Evolutionary conservation across 2,329 filamentous ascomycete genomes (phyloP).

Genomic region (Ophiocordyceps robertsii): DNA sequence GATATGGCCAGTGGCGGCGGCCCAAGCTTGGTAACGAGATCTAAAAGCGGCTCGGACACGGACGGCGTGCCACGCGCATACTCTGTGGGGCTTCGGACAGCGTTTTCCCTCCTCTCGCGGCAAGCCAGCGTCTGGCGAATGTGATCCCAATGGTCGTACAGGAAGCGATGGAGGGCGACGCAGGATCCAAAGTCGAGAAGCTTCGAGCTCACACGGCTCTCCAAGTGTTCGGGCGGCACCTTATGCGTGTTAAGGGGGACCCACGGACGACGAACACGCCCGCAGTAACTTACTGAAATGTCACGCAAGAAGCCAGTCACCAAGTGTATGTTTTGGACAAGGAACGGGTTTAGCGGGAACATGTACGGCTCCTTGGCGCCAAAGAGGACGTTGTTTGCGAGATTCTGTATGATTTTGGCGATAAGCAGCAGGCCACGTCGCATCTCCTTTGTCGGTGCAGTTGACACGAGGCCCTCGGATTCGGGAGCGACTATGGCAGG

Average conservation of each 20-base stretch:
- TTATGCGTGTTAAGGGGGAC: constrained; percentile 4
- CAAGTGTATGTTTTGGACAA: constrained; percentile 53
- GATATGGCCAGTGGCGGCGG: constrained; percentile 55
- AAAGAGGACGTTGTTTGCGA: constrained; percentile 60
- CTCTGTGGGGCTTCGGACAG: constrained; percentile 37
- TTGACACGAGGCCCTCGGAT: constrained; percentile 49
- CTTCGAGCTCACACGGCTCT: constrained; percentile 27
- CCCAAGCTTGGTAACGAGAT: constrained; percentile 51
- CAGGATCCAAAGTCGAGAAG: constrained; percentile 60
- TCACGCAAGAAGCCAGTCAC: constrained; percentile 54
- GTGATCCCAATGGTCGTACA: constrained; percentile 62
- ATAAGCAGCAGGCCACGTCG: constrained; percentile 54
- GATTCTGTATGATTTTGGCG: constrained; percentile 57
- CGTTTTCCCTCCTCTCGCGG: constrained; percentile 42
- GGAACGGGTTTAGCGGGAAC: constrained; percentile 56
- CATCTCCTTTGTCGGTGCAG: constrained; percentile 53
- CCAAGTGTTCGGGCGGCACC: constrained; percentile 34
- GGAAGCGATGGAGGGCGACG: constrained; percentile 52
- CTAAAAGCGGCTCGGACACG: constrained; percentile 45
- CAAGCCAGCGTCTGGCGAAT: constrained; percentile 50
- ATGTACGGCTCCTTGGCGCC: constrained; percentile 61
- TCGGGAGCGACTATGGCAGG: constrained; percentile 60
- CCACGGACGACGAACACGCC: not conserved
- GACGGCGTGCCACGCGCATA: constrained; percentile 37
- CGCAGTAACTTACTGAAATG: constrained; percentile 43